Evolutionary conservation across 331 rosid genomes (phyloP).

Genomic region (Pyracantha coccinea): DNA sequence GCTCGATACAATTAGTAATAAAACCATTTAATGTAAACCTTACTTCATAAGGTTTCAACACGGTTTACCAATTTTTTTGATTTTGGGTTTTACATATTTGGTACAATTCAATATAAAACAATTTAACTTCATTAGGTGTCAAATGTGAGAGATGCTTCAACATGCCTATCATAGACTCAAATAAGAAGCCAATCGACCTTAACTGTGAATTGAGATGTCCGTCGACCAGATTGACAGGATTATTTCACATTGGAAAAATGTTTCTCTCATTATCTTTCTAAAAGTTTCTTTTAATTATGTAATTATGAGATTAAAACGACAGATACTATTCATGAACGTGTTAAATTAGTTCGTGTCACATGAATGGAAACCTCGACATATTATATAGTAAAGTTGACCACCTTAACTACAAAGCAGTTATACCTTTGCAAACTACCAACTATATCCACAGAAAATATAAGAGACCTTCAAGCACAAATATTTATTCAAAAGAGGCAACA

Average conservation of each 20-base stretch:
- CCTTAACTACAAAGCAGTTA: not conserved
- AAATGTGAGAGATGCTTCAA: not conserved
- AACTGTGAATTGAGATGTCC: not conserved
- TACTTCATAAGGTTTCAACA: too few relatives aligned
- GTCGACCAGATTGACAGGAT: not conserved
- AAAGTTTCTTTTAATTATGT: not conserved
- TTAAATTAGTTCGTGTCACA: not conserved
- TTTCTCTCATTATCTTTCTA: not conserved
- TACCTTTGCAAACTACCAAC: not conserved
- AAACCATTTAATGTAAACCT: too few relatives aligned
- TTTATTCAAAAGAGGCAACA: not conserved
- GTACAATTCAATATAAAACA: too few relatives aligned
- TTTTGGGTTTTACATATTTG: too few relatives aligned
- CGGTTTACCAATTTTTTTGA: too few relatives aligned
- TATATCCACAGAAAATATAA: not conserved
- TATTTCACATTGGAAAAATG: too few relatives aligned
- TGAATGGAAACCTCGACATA: not conserved
- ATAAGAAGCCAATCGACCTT: not conserved
- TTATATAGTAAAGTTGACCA: not conserved
- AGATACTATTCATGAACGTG: not conserved
- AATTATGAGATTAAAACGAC: not conserved
- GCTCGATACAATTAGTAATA: too few relatives aligned
- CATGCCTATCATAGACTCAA: not conserved
- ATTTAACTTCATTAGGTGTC: not conserved
- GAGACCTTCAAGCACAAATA: not conserved